Percentiles rank a stretch among this genome's conserved stretches.
These are phyloP conservation scores for Microthyrium microscopicum DNA, from an alignment of 2,329 filamentous ascomycete species.

Conservation along the genomic window DNA sequence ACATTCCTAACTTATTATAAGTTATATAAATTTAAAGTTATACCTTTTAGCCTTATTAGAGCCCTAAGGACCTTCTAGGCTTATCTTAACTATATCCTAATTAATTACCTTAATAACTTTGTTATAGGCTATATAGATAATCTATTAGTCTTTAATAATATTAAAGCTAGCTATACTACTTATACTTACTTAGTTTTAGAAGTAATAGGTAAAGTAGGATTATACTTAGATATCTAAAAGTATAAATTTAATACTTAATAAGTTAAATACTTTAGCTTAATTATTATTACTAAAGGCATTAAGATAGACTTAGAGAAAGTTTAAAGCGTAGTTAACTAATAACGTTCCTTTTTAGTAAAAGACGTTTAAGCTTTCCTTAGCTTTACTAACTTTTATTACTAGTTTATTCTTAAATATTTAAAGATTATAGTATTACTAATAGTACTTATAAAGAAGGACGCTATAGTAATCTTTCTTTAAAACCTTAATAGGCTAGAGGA, in stretches of 20 bases:
- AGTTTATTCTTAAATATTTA: slow-evolving; percentile 14
- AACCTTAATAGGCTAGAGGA: background rate
- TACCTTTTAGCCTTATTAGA: no score
- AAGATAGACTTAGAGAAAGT: slow-evolving; percentile 12
- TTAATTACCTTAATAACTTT: slow-evolving; percentile 12
- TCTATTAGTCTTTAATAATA: slow-evolving; percentile 11
- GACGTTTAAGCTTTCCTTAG: slow-evolving; percentile 14
- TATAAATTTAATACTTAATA: slow-evolving; percentile 15
- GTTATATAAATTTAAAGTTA: no score
- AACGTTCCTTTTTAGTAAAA: slow-evolving; percentile 8
- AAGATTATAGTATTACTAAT: slow-evolving; percentile 10
- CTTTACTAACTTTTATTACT: slow-evolving; percentile 17
- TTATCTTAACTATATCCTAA: slow-evolving; percentile 12
- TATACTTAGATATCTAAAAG: slow-evolving; percentile 12
- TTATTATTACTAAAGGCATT: slow-evolving; percentile 12
- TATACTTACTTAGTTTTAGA: slow-evolving; percentile 6
- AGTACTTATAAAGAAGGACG: slow-evolving; percentile 4
- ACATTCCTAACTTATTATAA: no score
- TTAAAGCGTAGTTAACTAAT: slow-evolving; percentile 11
- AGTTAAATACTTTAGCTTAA: slow-evolving; percentile 14
- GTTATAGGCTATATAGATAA: slow-evolving; percentile 12
- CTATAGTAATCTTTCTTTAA: background rate
- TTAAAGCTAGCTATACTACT: slow-evolving; percentile 1
- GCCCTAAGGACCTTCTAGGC: no score
- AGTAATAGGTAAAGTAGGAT: slow-evolving; percentile 4